These are phyloP conservation scores for Cymbopogon flexuosus DNA, from an alignment of 202 grass and related monocot genomes.

Conservation along the genomic window DNA sequence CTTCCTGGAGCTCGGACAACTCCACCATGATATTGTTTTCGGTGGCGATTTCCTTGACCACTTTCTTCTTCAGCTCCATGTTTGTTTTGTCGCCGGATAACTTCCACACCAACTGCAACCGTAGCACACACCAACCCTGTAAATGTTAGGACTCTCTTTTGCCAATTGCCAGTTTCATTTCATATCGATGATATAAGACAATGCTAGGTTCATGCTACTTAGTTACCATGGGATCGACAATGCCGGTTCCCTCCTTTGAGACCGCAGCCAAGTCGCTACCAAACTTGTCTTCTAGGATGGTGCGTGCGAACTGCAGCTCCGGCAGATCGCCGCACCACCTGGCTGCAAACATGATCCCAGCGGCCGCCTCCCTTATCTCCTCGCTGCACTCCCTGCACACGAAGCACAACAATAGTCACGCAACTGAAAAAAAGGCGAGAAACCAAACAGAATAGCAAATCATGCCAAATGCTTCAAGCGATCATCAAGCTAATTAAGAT, in stretches of 20 bases:
- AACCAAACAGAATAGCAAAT: not conserved
- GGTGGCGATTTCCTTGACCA: conserved; percentile 45
- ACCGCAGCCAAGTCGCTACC: conserved; percentile 41
- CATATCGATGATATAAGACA: not conserved
- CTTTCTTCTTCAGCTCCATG: conserved; percentile 52
- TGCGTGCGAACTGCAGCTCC: conserved; percentile 52
- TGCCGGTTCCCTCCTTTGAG: conserved; percentile 38
- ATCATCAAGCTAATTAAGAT: not conserved
- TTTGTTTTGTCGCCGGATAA: conserved; percentile 43
- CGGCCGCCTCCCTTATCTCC: conserved; percentile 47
- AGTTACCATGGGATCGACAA: conserved; percentile 53
- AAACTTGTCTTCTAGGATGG: conserved; percentile 57
- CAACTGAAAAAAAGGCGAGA: not conserved
- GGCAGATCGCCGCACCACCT: conserved; percentile 62
- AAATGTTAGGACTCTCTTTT: not conserved
- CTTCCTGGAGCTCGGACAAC: not conserved
- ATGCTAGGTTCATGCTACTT: not conserved
- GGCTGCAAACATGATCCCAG: conserved; percentile 59
- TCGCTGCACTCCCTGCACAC: conserved; percentile 48
- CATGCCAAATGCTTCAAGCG: not conserved
- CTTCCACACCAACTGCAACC: conserved; percentile 65
- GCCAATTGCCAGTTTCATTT: not conserved
- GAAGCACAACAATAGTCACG: not conserved
- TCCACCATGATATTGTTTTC: conserved; percentile 58
- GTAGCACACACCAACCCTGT: not conserved